A percentile compares a stretch with the other conserved stretches of the same genome.
These are phyloP conservation scores for Stemphylium beticola DNA, from an alignment of 2,329 filamentous ascomycete species.

Conservation along the genomic window DNA sequence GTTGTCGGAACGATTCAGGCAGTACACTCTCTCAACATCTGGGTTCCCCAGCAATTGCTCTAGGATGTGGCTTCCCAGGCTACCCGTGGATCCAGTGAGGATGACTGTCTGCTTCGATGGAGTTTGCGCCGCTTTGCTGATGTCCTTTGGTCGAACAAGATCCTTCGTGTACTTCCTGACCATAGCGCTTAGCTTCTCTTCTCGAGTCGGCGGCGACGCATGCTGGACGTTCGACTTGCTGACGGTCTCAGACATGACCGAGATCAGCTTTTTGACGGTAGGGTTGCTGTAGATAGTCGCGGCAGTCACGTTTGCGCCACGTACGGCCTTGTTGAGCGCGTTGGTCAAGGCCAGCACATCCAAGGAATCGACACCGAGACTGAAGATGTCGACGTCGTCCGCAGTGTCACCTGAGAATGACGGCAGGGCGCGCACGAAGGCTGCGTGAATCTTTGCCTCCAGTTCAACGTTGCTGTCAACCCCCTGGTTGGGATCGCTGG, in stretches of 20 bases:
- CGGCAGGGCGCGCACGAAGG: background rate
- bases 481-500: background rate
- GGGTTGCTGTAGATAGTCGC: conserved; percentile 3
- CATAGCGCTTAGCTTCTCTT: conserved; percentile 1
- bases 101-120: conserved; percentile 15
- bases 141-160: background rate
- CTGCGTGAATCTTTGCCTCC: background rate
- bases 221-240: background rate
- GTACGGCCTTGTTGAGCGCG: conserved; percentile 1
- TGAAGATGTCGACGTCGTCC: background rate
- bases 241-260: background rate
- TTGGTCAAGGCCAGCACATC: conserved; percentile 6
- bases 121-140: no score
- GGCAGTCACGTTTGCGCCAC: background rate
- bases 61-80: conserved; percentile 30
- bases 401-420: background rate
- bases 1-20: conserved; percentile 26
- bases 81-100: conserved; percentile 34
- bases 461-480: background rate
- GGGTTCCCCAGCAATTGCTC: conserved; percentile 23
- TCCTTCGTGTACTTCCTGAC: conserved; percentile 1
- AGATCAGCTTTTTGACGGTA: background rate
- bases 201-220: background rate
- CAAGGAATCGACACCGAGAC: conserved; percentile 3
- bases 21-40: conserved; percentile 24